Base-by-base conservation (phyloP, 257 asterid genomes). In the Avicennia marina region DNA sequence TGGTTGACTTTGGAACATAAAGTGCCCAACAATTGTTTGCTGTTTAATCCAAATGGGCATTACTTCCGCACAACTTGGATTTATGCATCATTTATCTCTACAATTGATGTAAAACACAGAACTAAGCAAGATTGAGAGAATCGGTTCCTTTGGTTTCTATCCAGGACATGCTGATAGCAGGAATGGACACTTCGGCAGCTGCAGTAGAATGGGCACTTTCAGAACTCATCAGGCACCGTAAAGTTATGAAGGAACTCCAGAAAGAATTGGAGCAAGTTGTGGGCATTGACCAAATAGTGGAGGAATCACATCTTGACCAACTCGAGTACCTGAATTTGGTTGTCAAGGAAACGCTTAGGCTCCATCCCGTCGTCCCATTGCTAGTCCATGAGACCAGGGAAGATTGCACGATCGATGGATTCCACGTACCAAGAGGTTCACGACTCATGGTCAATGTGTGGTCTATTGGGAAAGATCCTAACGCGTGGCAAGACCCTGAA, bases 81-180 rank as follows among this genome's bases (percentile, higher is more conserved):
- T 29, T 2, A 29, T 29, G 34, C 7, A 9, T 29, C 34, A 29
- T 29, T 31, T 31, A n/a, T n/a, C n/a, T n/a, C n/a, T 31, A 31
- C 9, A 5, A 31, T 31, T 10, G n/a, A n/a, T 31, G 1, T 5
- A 31, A 4, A 31, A 31, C 6, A 5, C 29, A 0, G 9, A 1
- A 8, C 22, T 31, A 10, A 10, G 9, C 6, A 31, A 31, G 34
- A 2, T 31, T 31, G 9, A 31, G 8, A 31, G 9, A 31, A 31
- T 7, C 13, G 6, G 6, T 34, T 24, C 6, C 10, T 7, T 22
- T 51, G 4, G n/a, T n/a, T 60, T 17, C 32, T n/a, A n/a, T 9
- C 5, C 3, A 72, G 77, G 77, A 66, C 34, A 18, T 72, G 63
- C 53, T 72, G n/a, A n/a, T n/a, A n/a, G n/a, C n/a, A n/a, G n/a